phyloP scores from a whole-genome alignment of 2,329 filamentous ascomycete species.

The Sordariomycetes sp. region DNA sequence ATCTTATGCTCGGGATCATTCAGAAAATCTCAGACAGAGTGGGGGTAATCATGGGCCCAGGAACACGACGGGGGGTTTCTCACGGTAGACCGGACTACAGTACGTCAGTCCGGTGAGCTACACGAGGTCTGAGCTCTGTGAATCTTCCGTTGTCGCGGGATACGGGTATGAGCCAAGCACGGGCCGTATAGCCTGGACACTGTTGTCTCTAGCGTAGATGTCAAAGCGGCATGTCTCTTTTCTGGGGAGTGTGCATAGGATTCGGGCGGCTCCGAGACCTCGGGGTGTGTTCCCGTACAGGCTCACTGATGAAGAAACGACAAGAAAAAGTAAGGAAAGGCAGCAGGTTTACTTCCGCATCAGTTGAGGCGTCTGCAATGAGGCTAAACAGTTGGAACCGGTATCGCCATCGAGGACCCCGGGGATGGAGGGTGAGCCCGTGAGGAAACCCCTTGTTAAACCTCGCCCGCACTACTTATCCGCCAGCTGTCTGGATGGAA shows the following conservation, averaged over 20 bases:
- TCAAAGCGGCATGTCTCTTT: not conserved
- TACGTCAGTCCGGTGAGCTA: not conserved
- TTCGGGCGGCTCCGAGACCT: not conserved
- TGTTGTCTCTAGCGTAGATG: not conserved
- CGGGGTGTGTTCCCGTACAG: not conserved
- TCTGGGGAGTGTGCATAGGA: not conserved
- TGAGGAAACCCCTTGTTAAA: too few relatives aligned
- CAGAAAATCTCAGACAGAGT: not conserved
- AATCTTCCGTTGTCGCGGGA: not conserved
- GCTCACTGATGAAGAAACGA: not conserved
- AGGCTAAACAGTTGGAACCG: not conserved
- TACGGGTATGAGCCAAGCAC: not conserved
- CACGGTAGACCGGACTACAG: not conserved
- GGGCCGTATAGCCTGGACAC: not conserved
- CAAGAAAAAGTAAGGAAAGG: not conserved
- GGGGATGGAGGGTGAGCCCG: too few relatives aligned
- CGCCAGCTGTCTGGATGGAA: too few relatives aligned
- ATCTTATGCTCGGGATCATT: not conserved
- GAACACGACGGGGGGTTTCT: not conserved
- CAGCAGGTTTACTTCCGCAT: not conserved
- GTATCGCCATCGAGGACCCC: not conserved
- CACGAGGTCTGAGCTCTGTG: too few relatives aligned
- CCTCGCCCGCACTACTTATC: too few relatives aligned
- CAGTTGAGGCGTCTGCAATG: not conserved
- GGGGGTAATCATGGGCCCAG: not conserved